Base-by-base conservation (phyloP, 495 filamentous ascomycete species). In the Immersiella caudata region DNA sequence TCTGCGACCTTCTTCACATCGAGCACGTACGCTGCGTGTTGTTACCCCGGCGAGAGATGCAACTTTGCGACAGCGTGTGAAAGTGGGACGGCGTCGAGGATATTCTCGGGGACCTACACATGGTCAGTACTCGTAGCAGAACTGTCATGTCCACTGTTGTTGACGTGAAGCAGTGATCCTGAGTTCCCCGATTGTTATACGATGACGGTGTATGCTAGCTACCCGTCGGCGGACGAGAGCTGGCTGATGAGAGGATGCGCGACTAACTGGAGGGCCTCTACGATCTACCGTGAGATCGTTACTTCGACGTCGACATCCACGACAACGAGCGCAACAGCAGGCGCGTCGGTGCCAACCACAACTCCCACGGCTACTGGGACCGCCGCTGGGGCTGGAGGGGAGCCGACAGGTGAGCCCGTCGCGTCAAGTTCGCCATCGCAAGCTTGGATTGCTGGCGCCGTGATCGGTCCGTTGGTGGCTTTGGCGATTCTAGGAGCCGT, bases 141-240 rank as follows among this genome's bases (percentile, higher is more conserved):
- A 1, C n/a, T 0, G 21, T 6, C 35, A 16, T 9, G 51, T 4
- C 22, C 6, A 5, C 1, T 35, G 24, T 64, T 21, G 24, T 55
- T 63, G 22, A 49, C 50, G 14, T 12, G 8, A 8, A 20, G 36
- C 33, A 50, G 27, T 40, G 18, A 35, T 25, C 2, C 51, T 14
- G 54, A 40, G 4, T 61, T 27, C 52, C 62, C 35, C 6, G 16
- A 64, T 20, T 71, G 67, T 59, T 65, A 57, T 25, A 67, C 67
- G 21, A 69, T 71, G 64, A 71, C 70, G 6, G 26, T 71, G 1
- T 69, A 62, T 55, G 70, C 9, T 8, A 25, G 26, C 55, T 72
- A 25, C 40, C 60, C 52, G 18, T 52, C 64, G 27, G 64, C 67
- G 0, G 24, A 22, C 52, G 40, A 67, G 4, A 72, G 70, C 56